Base-by-base conservation (phyloP, 768 basidiomycete genomes). In the Pulveroboletus sp. region DNA sequence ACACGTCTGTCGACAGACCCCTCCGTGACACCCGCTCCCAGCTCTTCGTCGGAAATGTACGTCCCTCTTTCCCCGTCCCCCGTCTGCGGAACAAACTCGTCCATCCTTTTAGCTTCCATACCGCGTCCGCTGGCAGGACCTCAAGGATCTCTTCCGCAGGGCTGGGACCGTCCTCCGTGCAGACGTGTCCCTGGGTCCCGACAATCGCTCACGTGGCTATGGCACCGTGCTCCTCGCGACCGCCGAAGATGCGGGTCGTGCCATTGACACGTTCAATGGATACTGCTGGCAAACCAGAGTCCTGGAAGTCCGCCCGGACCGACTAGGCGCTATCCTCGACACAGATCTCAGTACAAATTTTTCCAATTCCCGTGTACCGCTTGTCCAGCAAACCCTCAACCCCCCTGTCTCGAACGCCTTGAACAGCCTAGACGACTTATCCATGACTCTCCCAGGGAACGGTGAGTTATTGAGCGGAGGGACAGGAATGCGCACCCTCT, bases 51-150 rank as follows among this genome's bases (percentile, higher is more conserved):
- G 93, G 93, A 54, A 99, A 99, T 69, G 93, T 94, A 69, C 54
- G 86, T 74, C 6, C 16, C 27, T 17, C 51, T 32, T 20, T 10
- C 34, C 14, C 13, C 12, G 5, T 38, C 34, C 39, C 47, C n/a
- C 49, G 20, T 41, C 35, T 43, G 16, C 20, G 31, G 26, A 37
- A 7, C 1, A 31, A 14, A 23, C 40, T 26, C 23, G 47, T 36
- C 17, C 39, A n/a, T 35, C 23, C 12, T 11, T 46, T 29, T 59
- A 94, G 93, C 81, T 99, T 22, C 96, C 96, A 0, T 98, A 95
- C 70, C 79, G 95, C 53, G 94, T 97, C 32, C 83, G 96, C 47
- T 99, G 96, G 96, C 96, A 99, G 73, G 96, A 99, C 73, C 80
- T 99, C 54, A 98, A 99, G 61, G 95, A 99, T 67, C 81, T 99